Evolutionary conservation across 2,329 filamentous ascomycete species (phyloP).

Genomic region (Epichloe sylvatica): DNA sequence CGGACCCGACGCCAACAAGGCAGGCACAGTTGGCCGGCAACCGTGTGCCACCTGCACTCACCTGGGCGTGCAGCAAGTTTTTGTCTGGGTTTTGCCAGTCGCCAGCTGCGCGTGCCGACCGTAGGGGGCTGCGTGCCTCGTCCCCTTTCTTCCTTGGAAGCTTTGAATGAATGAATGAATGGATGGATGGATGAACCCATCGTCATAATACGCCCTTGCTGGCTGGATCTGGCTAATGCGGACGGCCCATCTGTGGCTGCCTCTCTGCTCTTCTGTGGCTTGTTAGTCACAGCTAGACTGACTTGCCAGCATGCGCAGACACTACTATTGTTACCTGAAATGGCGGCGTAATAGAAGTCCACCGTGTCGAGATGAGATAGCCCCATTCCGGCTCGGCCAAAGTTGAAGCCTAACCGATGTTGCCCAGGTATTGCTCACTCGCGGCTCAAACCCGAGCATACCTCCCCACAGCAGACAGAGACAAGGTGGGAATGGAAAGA

Average conservation of each 20-base stretch:
- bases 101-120: too few species aligned
- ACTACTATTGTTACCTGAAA: too few species aligned
- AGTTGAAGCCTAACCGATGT: not conserved
- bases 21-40: slow-evolving; percentile 5
- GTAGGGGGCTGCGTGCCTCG: not conserved
- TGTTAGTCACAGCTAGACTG: not conserved
- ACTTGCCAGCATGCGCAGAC: not conserved
- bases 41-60: slow-evolving; percentile 6
- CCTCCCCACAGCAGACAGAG: not conserved
- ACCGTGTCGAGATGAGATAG: not conserved
- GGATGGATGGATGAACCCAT: too few species aligned
- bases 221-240: not conserved
- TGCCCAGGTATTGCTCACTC: not conserved
- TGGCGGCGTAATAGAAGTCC: not conserved
- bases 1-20: not conserved
- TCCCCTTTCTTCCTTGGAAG: not conserved
- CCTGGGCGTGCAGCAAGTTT: too few species aligned
- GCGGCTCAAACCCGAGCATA: too few species aligned
- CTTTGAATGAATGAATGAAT: too few species aligned
- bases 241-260: not conserved
- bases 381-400: not conserved
- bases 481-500: not conserved
- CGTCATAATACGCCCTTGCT: not conserved
- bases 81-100: too few species aligned
- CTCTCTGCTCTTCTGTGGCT: not conserved